Conservation (phyloP, 2,329 filamentous ascomycete genomes). For the Aspergillus sp. region DNA sequence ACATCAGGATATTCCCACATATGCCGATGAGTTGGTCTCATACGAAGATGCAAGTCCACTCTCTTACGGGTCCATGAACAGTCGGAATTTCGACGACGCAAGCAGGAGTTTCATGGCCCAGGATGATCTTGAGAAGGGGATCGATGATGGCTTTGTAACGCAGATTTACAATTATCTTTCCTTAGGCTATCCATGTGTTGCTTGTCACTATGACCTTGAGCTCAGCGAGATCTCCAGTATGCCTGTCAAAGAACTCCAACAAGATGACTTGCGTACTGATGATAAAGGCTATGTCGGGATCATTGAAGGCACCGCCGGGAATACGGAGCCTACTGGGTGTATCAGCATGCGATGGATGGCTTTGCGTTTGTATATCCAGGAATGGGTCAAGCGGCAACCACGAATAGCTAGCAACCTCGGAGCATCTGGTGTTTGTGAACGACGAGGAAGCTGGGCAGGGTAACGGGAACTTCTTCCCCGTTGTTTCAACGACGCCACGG, state of each 20-base stretch:
- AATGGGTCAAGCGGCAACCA: conserved; percentile 86
- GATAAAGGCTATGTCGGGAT: conserved; percentile 65
- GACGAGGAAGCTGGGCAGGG: conserved; percentile 62
- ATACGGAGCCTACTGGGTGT: conserved; percentile 42
- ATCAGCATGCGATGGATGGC: conserved; percentile 73
- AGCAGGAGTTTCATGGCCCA: conserved; percentile 27
- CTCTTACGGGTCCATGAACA: background rate
- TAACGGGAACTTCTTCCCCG: conserved; percentile 21
- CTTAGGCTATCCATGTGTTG: conserved; percentile 80
- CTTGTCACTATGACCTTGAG: conserved; percentile 75
- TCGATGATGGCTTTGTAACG: conserved; percentile 75
- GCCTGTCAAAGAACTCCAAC: conserved; percentile 57
- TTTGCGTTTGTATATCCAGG: conserved; percentile 70
- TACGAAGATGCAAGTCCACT: background rate
- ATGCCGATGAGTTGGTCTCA: background rate
- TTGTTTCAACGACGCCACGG: background rate
- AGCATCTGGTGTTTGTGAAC: conserved; percentile 56
- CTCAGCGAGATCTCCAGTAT: conserved; percentile 72
- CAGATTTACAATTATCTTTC: conserved; percentile 97
- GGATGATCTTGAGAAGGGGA: conserved; percentile 54
- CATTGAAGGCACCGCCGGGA: conserved; percentile 27
- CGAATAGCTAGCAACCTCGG: conserved; percentile 49
- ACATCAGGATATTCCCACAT: background rate
- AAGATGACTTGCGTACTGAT: conserved; percentile 58
- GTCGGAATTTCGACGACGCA: conserved; percentile 10